Evolutionary conservation across 495 filamentous ascomycete species (phyloP).

Genomic region (Annulohypoxylon maeteangense): DNA sequence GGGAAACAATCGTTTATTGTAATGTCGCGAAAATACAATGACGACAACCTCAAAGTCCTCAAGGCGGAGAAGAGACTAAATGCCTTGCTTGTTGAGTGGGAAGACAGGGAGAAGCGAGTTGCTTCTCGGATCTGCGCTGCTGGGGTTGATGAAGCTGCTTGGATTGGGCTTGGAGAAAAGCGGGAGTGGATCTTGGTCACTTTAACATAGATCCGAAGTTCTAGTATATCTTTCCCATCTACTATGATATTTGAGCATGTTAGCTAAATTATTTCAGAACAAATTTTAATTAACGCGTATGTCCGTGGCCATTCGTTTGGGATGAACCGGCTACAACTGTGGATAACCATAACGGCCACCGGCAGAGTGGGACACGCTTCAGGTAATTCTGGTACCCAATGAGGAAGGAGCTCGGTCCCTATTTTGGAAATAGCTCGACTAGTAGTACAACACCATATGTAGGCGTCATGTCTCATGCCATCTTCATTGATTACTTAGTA

Average conservation of each 20-base stretch:
- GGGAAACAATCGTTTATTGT: constrained; percentile 23
- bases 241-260: neutral
- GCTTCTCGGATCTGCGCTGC: constrained; percentile 14
- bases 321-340: neutral
- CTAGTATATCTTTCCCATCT: neutral
- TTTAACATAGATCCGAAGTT: neutral
- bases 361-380: neutral
- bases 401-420: neutral
- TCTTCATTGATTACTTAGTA: neutral
- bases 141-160: constrained; percentile 12
- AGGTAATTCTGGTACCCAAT: neutral
- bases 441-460: neutral
- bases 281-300: no score
- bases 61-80: constrained; percentile 23
- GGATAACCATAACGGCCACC: neutral
- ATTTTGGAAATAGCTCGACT: neutral
- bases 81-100: constrained; percentile 21
- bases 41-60: constrained; percentile 12
- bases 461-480: neutral
- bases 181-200: constrained; percentile 29
- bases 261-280: no score
- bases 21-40: constrained; percentile 22
- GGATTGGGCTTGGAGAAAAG: constrained; percentile 17
- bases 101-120: constrained; percentile 5
- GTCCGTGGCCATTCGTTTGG: neutral